Evolutionary conservation across 2,329 filamentous ascomycete species (phyloP), one percentile per base, ranked within the genome.

Genomic region (Fusarium albosuccineum): DNA sequence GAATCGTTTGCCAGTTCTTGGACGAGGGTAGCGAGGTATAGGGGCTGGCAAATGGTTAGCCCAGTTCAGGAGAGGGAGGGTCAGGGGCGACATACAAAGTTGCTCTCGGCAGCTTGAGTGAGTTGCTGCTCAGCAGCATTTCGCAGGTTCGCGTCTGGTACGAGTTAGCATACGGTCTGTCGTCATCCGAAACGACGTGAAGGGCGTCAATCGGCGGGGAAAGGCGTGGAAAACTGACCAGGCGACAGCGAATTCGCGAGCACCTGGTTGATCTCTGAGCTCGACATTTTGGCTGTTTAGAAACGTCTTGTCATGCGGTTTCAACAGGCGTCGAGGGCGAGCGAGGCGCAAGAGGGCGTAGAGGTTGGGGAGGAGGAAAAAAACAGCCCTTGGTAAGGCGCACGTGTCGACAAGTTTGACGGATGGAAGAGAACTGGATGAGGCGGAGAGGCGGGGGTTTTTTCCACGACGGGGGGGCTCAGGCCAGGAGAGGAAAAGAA

Each of bases 211-310:
- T 56, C 55, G 40, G 60, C 57, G 56, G 49, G 44, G 37, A 44
- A 55, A 40, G 46, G 39, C 40, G 52, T 62, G 66, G 63, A 66
- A 68, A 70, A 82, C 91, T 81, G 85, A 98, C 96, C 95, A 79
- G 94, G 87, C 78, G 94, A 97, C 83, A 98, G 90, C 81, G 96
- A 98, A 86, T 94, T 95, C 83, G 93, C 90, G 86, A 99, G 92
- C 85, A 99, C 95, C 85, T 94, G 91, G 86, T 95, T 97, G 86
- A 98, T 97, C 85, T 98, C 93, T 92, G 97, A 83, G 85, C 85
- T 87, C 82, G 86, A 87, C 86, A 88, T 93, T 81, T 77, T 85
- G 80, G 78, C 74, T 76, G 77, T 75, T 73, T 71, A 64, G 57
- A 66, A 65, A 62, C 69, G 73, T 72, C 67, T 78, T 75, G 76